A percentile compares a stretch with the other conserved stretches of the same genome.
Conservation (phyloP, 805 yeast genomes). For the Ogataea wickerhamii region DNA sequence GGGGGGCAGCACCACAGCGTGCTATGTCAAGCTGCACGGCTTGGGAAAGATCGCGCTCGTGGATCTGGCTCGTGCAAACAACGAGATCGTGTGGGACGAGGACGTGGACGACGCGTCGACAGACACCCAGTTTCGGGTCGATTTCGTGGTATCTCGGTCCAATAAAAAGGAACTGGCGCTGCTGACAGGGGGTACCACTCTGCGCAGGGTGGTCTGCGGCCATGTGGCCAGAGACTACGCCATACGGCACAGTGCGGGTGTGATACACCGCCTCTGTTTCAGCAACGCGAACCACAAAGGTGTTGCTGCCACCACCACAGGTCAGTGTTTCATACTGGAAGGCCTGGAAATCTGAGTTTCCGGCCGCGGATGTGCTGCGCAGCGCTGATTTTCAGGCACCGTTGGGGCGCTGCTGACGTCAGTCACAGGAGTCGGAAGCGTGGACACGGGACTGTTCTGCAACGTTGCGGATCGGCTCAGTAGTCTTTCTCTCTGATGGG, state of each 20-base stretch:
- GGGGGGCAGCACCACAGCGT: neutral
- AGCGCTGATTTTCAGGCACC: too few relatives aligned
- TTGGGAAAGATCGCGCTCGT: conserved; percentile 8
- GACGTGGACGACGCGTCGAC: conserved; percentile 3
- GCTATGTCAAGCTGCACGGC: conserved; percentile 14
- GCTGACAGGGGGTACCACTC: conserved; percentile 8
- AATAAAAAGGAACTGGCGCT: neutral
- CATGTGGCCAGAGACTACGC: neutral
- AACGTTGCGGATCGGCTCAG: too few relatives aligned
- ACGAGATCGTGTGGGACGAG: conserved; percentile 11
- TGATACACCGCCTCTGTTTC: neutral
- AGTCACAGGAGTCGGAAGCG: too few relatives aligned
- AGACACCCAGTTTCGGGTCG: conserved; percentile 9
- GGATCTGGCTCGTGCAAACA: conserved; percentile 9
- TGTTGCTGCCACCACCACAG: neutral
- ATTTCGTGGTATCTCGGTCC: conserved; percentile 4
- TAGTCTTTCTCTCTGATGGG: too few relatives aligned
- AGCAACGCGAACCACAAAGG: neutral
- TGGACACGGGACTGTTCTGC: too few relatives aligned
- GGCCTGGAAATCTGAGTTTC: too few relatives aligned
- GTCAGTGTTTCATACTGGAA: neutral
- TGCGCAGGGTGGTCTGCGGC: conserved; percentile 1
- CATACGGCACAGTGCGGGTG: neutral
- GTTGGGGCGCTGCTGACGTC: too few relatives aligned
- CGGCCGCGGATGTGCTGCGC: too few relatives aligned